Percentiles rank a stretch among this genome's conserved stretches.
Evolutionary conservation across 129 eudicot species (phyloP).

Genomic region (sunflower (Helianthus annuus)): HanXRQr2.0-SUNRISE NC_035436.2:6685759-6686258

Average conservation of each 20-base stretch:
- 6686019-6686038: too few species aligned
- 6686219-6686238: too few species aligned
- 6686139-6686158: too few species aligned
- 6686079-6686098: background rate
- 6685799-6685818: constrained; percentile 46
- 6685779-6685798: constrained; percentile 30
- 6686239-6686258: too few species aligned
- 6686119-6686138: too few species aligned
- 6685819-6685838: constrained; percentile 33
- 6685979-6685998: constrained; percentile 2
- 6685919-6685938: constrained; percentile 12
- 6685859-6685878: too few species aligned
- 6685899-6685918: background rate
- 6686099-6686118: too few species aligned
- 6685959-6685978: constrained; percentile 16
- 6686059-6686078: background rate
- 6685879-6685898: too few species aligned
- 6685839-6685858: background rate
- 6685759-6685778: constrained; percentile 9
- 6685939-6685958: constrained; percentile 31
- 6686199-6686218: too few species aligned
- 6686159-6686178: too few species aligned
- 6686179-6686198: too few species aligned
- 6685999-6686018: constrained; percentile 21
- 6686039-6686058: too few species aligned